phyloP scores from a whole-genome alignment of 1,284 basidiomycete genomes.

The Cryptococcus sp. region DNA sequence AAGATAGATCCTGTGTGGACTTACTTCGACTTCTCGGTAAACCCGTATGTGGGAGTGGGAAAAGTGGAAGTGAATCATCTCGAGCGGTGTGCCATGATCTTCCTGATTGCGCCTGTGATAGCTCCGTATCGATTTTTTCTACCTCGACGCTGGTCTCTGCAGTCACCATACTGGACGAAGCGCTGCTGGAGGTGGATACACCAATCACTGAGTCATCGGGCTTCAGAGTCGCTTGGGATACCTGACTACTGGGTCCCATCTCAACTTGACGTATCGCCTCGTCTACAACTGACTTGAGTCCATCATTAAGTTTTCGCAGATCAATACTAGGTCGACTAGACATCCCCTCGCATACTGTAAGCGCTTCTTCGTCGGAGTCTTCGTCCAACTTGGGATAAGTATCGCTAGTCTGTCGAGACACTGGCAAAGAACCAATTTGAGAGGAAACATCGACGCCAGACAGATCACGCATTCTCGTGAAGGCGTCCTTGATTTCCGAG shows the following conservation, averaged over 20 bases:
- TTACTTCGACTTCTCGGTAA: slow-evolving; percentile 7
- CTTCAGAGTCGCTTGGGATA: background rate
- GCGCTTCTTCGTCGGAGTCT: background rate
- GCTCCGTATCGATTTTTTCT: background rate
- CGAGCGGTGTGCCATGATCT: slow-evolving; percentile 5
- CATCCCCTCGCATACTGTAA: background rate
- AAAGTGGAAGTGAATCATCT: slow-evolving; percentile 1
- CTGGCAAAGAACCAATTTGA: background rate
- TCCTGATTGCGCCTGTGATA: slow-evolving; percentile 1
- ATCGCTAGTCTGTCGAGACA: background rate
- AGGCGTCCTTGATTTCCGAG: slow-evolving; percentile 9
- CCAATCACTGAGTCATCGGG: background rate
- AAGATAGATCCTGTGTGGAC: slow-evolving; percentile 14
- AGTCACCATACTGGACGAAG: background rate
- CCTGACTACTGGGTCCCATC: background rate
- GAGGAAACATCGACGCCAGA: slow-evolving; percentile 5
- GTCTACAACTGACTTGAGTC: background rate
- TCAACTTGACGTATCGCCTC: background rate
- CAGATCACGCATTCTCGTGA: slow-evolving; percentile 8
- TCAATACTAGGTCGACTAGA: background rate
- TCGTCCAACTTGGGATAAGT: background rate
- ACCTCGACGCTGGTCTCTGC: background rate
- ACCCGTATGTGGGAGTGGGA: background rate
- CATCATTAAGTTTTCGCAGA: background rate
- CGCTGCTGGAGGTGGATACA: background rate